These are phyloP conservation scores for Warburgia ugandensis DNA, from an alignment of 164 flowering plant species.

Conservation along the genomic window DNA sequence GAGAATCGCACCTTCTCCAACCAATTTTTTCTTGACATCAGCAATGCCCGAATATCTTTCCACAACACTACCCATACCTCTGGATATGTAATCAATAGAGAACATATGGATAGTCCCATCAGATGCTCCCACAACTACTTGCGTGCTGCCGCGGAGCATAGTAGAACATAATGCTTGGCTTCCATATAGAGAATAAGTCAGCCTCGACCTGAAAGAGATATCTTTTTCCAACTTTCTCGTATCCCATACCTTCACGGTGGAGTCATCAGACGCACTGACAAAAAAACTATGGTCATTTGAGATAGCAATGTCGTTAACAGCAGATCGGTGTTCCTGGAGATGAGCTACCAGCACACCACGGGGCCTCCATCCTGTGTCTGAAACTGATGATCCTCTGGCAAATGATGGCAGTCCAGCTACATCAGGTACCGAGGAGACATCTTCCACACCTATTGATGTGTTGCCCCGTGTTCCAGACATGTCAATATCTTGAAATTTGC, in stretches of 20 bases:
- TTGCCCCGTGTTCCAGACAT: slow-evolving; percentile 45
- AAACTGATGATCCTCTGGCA: slow-evolving; percentile 44
- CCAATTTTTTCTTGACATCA: slow-evolving; percentile 65
- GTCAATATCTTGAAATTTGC: slow-evolving; percentile 57
- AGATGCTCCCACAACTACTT: slow-evolving; percentile 82
- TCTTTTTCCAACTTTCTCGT: slow-evolving; percentile 90
- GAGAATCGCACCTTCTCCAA: slow-evolving; percentile 80
- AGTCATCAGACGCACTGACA: slow-evolving; percentile 96
- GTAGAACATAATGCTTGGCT: slow-evolving; percentile 77
- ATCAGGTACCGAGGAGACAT: slow-evolving; percentile 42
- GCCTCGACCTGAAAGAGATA: slow-evolving; percentile 88
- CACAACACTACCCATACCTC: slow-evolving; percentile 80
- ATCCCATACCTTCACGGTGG: slow-evolving; percentile 97
- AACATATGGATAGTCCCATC: slow-evolving; percentile 85
- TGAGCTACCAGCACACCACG: slow-evolving; percentile 97
- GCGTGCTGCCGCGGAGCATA: slow-evolving; percentile 74
- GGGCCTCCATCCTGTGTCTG: slow-evolving; percentile 98
- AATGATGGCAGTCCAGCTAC: slow-evolving; percentile 40
- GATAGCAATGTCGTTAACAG: slow-evolving; percentile 84
- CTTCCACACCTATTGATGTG: slow-evolving; percentile 33
- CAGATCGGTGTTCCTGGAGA: slow-evolving; percentile 96
- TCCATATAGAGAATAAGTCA: slow-evolving; percentile 84
- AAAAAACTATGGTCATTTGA: slow-evolving; percentile 89
- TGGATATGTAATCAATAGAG: slow-evolving; percentile 79
- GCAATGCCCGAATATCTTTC: slow-evolving; percentile 93